Percentiles rank a stretch among this genome's conserved stretches.
Conservation (phyloP, 2,329 filamentous ascomycete genomes). For the Fusarium nisikadoi region DNA sequence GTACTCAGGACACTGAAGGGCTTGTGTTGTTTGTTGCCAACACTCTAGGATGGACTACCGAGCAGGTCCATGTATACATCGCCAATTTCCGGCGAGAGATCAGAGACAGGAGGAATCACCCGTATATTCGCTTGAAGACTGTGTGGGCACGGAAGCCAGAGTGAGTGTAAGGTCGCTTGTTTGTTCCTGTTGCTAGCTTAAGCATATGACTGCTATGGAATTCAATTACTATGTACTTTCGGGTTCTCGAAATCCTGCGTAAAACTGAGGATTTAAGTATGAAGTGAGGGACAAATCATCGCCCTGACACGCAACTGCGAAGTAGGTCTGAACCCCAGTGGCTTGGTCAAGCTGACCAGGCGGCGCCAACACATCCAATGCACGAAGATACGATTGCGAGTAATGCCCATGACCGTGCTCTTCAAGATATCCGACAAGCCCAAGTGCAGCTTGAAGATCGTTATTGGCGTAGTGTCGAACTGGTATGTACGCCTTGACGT, state of each 20-base stretch:
- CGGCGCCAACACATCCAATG: not conserved
- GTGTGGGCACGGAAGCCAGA: constrained; percentile 25
- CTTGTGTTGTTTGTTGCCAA: constrained; percentile 31
- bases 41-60: constrained; percentile 22
- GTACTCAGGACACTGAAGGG: constrained; percentile 33
- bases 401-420: not conserved
- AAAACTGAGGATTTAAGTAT: not conserved
- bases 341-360: not conserved
- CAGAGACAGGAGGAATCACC: constrained; percentile 19
- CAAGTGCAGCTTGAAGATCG: not conserved
- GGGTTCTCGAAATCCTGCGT: not conserved
- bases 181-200: not conserved
- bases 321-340: not conserved
- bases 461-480: not conserved
- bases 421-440: not conserved
- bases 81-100: constrained; percentile 27
- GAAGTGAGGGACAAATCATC: not conserved
- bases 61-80: constrained; percentile 28
- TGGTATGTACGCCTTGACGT: constrained; percentile 3
- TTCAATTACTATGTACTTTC: not conserved
- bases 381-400: not conserved
- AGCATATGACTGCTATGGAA: not conserved
- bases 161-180: not conserved
- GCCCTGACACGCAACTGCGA: not conserved
- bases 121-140: constrained; percentile 3